A percentile compares a stretch with the other conserved stretches of the same genome.
Conservation (phyloP, 2,329 filamentous ascomycete genomes). For the Xylaria sp. region DNA sequence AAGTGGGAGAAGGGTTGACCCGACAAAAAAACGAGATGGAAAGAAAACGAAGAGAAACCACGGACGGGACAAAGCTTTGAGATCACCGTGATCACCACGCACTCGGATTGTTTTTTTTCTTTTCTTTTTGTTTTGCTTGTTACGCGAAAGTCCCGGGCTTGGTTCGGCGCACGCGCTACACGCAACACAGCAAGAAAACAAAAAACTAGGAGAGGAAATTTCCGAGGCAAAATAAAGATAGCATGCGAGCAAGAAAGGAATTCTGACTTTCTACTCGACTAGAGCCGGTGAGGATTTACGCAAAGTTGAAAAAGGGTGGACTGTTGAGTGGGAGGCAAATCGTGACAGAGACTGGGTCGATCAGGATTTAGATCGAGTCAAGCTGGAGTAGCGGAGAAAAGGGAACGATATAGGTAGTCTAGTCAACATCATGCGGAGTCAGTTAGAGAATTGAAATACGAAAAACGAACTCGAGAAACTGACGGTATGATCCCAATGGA, state of each 20-base stretch:
- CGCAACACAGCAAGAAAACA: constrained; percentile 11
- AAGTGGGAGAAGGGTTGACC: constrained; percentile 1
- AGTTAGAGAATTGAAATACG: constrained; percentile 30
- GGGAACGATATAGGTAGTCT: constrained; percentile 27
- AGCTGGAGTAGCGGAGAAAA: constrained; percentile 21
- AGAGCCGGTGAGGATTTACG: constrained; percentile 7
- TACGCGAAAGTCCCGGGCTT: constrained; percentile 20
- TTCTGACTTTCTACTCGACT: not conserved
- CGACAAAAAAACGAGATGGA: constrained; percentile 10
- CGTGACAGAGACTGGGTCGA: constrained; percentile 23
- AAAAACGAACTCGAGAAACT: not conserved
- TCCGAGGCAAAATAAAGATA: constrained; percentile 9
- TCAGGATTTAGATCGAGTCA: constrained; percentile 17
- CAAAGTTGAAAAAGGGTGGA: constrained; percentile 21
- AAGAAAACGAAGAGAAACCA: constrained; percentile 11
- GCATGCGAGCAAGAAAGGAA: constrained; percentile 7
- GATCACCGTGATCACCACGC: constrained; percentile 12
- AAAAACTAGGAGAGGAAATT: not conserved
- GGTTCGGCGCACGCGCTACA: constrained; percentile 13
- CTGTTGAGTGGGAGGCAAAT: constrained; percentile 23
- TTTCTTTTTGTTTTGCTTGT: constrained; percentile 6
- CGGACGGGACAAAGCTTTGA: constrained; percentile 29
- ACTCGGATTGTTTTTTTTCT: constrained; percentile 8
- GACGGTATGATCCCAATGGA: not conserved
- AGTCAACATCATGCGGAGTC: constrained; percentile 35